Evolutionary conservation across 2,329 filamentous ascomycete genomes (phyloP).

Genomic region (Scytalidium sp.): DNA sequence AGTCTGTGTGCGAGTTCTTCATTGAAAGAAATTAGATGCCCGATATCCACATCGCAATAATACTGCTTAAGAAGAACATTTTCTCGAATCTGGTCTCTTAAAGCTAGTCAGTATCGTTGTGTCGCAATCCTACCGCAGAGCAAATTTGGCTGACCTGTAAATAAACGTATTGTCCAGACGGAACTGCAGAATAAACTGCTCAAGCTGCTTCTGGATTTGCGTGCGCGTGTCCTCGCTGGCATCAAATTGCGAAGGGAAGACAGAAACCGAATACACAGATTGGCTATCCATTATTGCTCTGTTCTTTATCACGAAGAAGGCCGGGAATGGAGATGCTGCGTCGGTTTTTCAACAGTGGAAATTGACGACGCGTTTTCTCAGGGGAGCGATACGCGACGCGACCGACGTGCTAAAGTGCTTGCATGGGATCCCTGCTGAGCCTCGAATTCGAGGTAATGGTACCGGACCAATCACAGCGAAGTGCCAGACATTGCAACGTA

Average conservation of each 20-base stretch:
- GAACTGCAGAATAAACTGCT: constrained; percentile 91
- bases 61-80: constrained; percentile 94
- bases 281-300: constrained; percentile 70
- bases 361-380: constrained; percentile 1
- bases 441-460: not conserved
- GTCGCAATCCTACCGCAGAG: not conserved
- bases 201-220: constrained; percentile 74
- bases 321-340: not conserved
- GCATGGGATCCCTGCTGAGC: not conserved
- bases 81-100: constrained; percentile 88
- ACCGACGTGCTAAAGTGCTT: constrained; percentile 1
- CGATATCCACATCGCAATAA: constrained; percentile 94
- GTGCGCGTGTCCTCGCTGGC: constrained; percentile 62
- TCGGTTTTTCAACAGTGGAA: not conserved
- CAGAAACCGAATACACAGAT: constrained; percentile 80
- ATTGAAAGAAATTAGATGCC: constrained; percentile 92
- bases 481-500: not conserved
- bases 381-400: constrained; percentile 2
- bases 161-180: constrained; percentile 92
- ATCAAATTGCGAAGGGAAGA: constrained; percentile 68
- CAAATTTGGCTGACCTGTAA: constrained; percentile 64
- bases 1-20: constrained; percentile 91
- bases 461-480: not conserved
- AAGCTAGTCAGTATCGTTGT: constrained; percentile 29
- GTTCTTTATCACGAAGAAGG: constrained; percentile 4